Evolutionary conservation across 371 early-diverging fungal species (phyloP).

Genomic region (Rhizopus sp.): DNA sequence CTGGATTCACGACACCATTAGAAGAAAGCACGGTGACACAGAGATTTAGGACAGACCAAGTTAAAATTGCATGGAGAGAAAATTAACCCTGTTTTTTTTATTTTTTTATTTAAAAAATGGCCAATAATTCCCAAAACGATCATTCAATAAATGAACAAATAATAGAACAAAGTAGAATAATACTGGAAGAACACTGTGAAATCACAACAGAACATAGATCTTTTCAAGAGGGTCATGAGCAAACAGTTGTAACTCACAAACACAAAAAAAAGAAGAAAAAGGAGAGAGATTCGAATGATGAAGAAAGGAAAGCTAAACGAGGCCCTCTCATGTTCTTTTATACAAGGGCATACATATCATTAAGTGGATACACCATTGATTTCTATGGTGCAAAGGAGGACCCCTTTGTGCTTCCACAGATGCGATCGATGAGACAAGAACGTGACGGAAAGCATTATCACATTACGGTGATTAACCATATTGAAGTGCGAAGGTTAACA

Average conservation of each 20-base stretch:
- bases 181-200: too few relatives aligned
- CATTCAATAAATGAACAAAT: too few relatives aligned
- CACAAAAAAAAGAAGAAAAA: background rate
- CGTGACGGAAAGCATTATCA: constrained; percentile 14
- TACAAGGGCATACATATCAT: background rate
- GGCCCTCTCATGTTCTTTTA: background rate
- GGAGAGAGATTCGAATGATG: background rate
- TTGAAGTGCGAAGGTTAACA: constrained; percentile 4
- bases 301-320: background rate
- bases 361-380: background rate
- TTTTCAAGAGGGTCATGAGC: background rate
- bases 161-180: too few relatives aligned
- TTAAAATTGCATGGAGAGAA: constrained; percentile 88
- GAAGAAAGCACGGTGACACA: constrained; percentile 95
- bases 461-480: constrained; percentile 22
- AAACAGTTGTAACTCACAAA: background rate
- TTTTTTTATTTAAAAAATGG: background rate
- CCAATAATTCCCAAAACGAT: background rate
- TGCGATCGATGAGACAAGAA: background rate
- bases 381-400: background rate
- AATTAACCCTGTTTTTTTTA: constrained; percentile 1
- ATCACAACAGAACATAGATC: background rate
- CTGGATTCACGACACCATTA: constrained; percentile 74
- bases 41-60: constrained; percentile 93
- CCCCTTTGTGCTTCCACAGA: background rate